Evolutionary conservation across 495 filamentous ascomycete genomes (phyloP).

Genomic region (Podospora pseudocomata): DNA sequence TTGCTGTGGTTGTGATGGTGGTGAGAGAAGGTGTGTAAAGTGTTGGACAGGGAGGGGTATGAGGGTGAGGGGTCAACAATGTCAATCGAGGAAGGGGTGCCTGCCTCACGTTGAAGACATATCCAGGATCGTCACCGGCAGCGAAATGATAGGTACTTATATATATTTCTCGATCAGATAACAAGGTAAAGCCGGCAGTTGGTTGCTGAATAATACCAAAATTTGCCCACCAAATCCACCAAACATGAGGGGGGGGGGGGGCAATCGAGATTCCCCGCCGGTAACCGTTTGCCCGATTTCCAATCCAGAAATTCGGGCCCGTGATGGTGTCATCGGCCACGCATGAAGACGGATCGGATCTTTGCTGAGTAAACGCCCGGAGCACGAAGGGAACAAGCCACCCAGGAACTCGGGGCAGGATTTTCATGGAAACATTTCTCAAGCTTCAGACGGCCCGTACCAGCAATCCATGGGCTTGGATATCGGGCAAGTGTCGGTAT

Average conservation of each 20-base stretch:
- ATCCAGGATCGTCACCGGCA: background rate
- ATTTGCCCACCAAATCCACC: background rate
- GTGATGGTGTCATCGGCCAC: background rate
- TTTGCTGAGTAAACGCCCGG: conserved; percentile 8
- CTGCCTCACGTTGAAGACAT: background rate
- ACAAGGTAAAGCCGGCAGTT: background rate
- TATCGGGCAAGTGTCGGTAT: background rate
- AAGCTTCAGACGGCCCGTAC: background rate
- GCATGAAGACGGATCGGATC: background rate
- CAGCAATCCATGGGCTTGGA: background rate
- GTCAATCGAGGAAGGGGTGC: background rate
- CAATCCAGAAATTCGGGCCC: conserved; percentile 1
- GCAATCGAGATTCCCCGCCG: background rate
- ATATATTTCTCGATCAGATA: background rate
- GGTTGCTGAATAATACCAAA: background rate
- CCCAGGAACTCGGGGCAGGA: background rate
- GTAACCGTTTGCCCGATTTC: conserved; percentile 2
- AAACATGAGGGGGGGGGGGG: background rate
- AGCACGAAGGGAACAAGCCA: background rate
- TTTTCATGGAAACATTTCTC: background rate
- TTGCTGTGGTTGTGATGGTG: conserved; percentile 3
- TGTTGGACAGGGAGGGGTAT: background rate
- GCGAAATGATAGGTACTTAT: background rate
- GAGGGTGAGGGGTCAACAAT: background rate
- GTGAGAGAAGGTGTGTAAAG: background rate